phyloP scores from a whole-genome alignment of 1,139 yeast genomes.

The Wickerhamiella pararugosa region DNA sequence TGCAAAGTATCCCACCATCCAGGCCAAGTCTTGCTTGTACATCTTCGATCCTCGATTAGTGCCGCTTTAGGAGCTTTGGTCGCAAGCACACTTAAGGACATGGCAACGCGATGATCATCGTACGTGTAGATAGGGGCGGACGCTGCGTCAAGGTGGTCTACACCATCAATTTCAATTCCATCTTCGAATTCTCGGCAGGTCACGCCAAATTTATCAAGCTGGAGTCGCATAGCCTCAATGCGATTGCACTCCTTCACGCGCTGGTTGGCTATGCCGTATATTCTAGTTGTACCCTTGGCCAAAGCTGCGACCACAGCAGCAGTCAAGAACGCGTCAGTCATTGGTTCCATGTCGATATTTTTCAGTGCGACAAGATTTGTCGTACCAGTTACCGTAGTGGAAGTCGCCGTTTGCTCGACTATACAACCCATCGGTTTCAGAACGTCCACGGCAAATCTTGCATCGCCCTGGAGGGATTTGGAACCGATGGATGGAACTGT shows the following conservation, averaged over 20 bases:
- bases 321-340: constrained; percentile 97
- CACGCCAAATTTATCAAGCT: constrained; percentile 84
- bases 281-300: constrained; percentile 53
- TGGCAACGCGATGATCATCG: constrained; percentile 97
- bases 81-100: constrained; percentile 86
- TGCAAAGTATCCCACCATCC: constrained; percentile 97
- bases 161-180: constrained; percentile 77
- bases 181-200: constrained; percentile 71
- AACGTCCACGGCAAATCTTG: constrained; percentile 89
- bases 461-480: constrained; percentile 90
- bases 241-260: constrained; percentile 96
- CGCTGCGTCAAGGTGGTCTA: constrained; percentile 11
- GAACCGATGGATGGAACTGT: constrained; percentile 92
- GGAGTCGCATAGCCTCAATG: constrained; percentile 85
- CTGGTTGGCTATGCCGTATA: constrained; percentile 94
- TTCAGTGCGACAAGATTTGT: constrained; percentile 51
- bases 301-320: constrained; percentile 95
- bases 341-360: constrained; percentile 93
- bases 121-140: constrained; percentile 35
- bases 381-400: constrained; percentile 91
- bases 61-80: constrained; percentile 39
- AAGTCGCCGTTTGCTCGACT: constrained; percentile 64
- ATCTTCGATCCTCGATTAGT: constrained; percentile 67
- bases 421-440: constrained; percentile 88
- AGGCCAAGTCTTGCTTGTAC: constrained; percentile 98